Base-by-base conservation (phyloP, 1,139 yeast genomes). In the Saccharomyces hybrid region DNA sequence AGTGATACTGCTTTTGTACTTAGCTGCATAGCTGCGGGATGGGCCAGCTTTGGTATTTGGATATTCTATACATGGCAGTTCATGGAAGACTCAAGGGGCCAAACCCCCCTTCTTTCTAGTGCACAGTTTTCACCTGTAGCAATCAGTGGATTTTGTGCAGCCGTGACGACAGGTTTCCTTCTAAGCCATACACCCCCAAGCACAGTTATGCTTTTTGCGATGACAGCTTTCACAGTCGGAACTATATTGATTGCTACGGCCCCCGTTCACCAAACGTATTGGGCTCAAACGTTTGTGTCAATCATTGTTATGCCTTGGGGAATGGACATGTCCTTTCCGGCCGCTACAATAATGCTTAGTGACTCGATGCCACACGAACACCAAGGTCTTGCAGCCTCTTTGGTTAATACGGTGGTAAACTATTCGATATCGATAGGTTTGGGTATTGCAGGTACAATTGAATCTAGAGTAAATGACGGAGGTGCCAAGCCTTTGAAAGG, bases 281-380 rank as follows among this genome's bases (percentile, higher is more conserved):
- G 84, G 84, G 75, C 77, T 2, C 81, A 78, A 56, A 73, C 77
- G 50, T 81, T 83, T 60, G 76, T 80, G 2, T 69, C 80, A 2
- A 59, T 72, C 38, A 49, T 80, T 2, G 60, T 82, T n/a, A 74
- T 74, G 30, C 78, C 83, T 0, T 75, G 78, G 60, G 88, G 85
- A 0, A 81, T 83, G 84, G 88, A 83, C 64, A 76, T 80, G 73
- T 79, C 84, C 51, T 83, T 82, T 66, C 88, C 88, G 0, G 80
- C 87, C 0, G 84, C 80, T 1, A 76, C 82, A 7, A 73, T 83
- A 53, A 70, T 82, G 44, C 68, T 83, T 41, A 74, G 80, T 42
- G 71, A 76, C 49, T 69, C 75, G 14, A 73, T 83, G 32, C 85
- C 86, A 0, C 67, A 71, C 49, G 69, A 76, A 25, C 77, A 79